A percentile compares a stretch with the other conserved stretches of the same genome.
These are phyloP conservation scores for Lithospermum erythrorhizon DNA, from an alignment of 257 asterid genomes.

Conservation along the genomic window DNA sequence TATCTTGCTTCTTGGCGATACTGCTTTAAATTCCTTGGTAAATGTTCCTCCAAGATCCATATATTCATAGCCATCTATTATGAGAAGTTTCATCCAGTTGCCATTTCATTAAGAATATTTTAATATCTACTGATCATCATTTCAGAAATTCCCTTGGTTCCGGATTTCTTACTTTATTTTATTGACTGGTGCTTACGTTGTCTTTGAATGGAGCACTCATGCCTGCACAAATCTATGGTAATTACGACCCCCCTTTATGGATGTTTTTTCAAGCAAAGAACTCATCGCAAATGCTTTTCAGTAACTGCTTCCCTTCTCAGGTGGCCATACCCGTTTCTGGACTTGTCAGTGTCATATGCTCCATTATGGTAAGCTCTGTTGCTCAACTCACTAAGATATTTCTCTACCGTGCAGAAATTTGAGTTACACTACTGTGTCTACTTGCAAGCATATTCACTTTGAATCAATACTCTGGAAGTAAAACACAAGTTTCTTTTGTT, in stretches of 20 bases:
- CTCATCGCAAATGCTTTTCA: constrained; percentile 10
- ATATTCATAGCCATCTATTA: neutral
- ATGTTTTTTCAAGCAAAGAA: constrained; percentile 1
- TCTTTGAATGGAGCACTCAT: constrained; percentile 82
- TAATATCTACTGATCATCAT: constrained; percentile 11
- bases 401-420: neutral
- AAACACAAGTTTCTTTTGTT: no score
- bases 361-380: constrained; percentile 54
- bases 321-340: constrained; percentile 99
- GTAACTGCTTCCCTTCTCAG: constrained; percentile 26
- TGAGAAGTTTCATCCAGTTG: constrained; percentile 6
- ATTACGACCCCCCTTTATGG: neutral
- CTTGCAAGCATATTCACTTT: neutral
- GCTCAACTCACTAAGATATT: neutral
- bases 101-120: constrained; percentile 3
- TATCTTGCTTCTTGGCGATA: constrained; percentile 69
- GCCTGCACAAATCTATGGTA: constrained; percentile 60
- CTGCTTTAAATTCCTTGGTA: constrained; percentile 77
- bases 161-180: constrained; percentile 68
- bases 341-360: constrained; percentile 41
- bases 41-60: constrained; percentile 13
- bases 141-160: constrained; percentile 71
- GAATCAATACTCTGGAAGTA: no score
- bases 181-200: constrained; percentile 71
- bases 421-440: neutral